These are phyloP conservation scores for Emericellopsis terricola DNA, from an alignment of 495 filamentous ascomycete genomes.

Conservation along the genomic window DNA sequence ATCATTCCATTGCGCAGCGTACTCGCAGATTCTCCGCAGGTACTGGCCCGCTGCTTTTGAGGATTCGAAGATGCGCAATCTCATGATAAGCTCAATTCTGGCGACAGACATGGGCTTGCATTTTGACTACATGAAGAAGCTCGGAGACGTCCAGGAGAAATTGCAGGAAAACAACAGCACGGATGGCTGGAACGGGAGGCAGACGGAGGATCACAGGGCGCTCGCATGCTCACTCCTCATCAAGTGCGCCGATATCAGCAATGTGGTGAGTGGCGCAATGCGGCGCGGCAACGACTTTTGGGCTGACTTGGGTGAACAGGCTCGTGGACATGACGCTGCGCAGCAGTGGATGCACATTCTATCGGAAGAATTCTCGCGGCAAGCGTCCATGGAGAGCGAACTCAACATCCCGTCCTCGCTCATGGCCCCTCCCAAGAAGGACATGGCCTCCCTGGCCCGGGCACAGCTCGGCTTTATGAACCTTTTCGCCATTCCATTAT, in stretches of 20 bases:
- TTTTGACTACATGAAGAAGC: conserved; percentile 82
- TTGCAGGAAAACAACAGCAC: conserved; percentile 41
- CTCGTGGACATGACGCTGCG: conserved; percentile 65
- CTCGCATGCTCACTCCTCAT: conserved; percentile 77
- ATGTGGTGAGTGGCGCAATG: conserved; percentile 64
- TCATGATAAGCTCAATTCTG: conserved; percentile 89
- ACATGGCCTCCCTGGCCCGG: conserved; percentile 65
- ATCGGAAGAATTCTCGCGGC: conserved; percentile 83
- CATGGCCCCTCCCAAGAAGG: conserved; percentile 67
- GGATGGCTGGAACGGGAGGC: conserved; percentile 55
- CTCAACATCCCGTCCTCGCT: conserved; percentile 73
- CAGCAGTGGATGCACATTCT: conserved; percentile 77
- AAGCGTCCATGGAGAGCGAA: conserved; percentile 80
- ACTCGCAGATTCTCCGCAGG: conserved; percentile 84
- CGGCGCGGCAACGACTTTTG: not conserved
- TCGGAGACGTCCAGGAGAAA: conserved; percentile 61
- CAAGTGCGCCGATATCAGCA: conserved; percentile 97
- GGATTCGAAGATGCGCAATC: conserved; percentile 55
- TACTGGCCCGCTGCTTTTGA: conserved; percentile 76
- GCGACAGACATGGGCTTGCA: conserved; percentile 96
- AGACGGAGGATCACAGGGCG: conserved; percentile 50
- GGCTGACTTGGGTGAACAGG: conserved; percentile 25
- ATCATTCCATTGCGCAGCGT: conserved; percentile 94
- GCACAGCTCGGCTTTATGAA: conserved; percentile 94
- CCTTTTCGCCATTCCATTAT: conserved; percentile 80